phyloP scores from a whole-genome alignment of 108 stramenopile species.

The Cyclotella distinguenda region DNA sequence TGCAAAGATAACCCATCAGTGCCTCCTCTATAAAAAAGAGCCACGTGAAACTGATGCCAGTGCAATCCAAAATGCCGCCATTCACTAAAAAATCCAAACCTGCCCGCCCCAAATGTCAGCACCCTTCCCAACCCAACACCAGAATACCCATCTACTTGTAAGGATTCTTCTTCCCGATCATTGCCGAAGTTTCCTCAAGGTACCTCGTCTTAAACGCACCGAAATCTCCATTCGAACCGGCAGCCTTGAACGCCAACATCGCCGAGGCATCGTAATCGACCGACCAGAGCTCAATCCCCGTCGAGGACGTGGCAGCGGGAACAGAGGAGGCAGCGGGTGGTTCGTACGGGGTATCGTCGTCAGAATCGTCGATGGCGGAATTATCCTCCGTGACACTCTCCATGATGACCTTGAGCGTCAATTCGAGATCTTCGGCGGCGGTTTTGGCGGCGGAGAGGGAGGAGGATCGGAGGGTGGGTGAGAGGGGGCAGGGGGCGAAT shows the following conservation, averaged over 20 bases:
- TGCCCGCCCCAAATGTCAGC: constrained; percentile 1
- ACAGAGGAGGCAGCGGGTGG: constrained; percentile 10
- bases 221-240: constrained; percentile 54
- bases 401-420: constrained; percentile 59
- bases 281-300: constrained; percentile 38
- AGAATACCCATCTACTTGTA: neutral
- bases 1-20: neutral
- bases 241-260: constrained; percentile 52
- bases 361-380: constrained; percentile 33
- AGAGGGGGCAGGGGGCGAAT: constrained; percentile 20
- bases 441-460: constrained; percentile 43
- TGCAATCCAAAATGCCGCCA: too few relatives aligned
- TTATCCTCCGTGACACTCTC: constrained; percentile 27
- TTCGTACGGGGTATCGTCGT: constrained; percentile 21
- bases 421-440: constrained; percentile 62
- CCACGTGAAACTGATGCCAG: too few relatives aligned
- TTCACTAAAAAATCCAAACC: too few relatives aligned
- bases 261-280: constrained; percentile 57
- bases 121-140: neutral
- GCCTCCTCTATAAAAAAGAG: too few relatives aligned
- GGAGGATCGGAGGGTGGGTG: neutral
- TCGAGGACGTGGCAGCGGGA: constrained; percentile 20
- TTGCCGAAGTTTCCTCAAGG: constrained; percentile 51
- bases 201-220: constrained; percentile 52
- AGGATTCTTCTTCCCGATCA: constrained; percentile 39